phyloP scores from a whole-genome alignment of 1,139 yeast genomes.

The Geotrichum candidum region DNA sequence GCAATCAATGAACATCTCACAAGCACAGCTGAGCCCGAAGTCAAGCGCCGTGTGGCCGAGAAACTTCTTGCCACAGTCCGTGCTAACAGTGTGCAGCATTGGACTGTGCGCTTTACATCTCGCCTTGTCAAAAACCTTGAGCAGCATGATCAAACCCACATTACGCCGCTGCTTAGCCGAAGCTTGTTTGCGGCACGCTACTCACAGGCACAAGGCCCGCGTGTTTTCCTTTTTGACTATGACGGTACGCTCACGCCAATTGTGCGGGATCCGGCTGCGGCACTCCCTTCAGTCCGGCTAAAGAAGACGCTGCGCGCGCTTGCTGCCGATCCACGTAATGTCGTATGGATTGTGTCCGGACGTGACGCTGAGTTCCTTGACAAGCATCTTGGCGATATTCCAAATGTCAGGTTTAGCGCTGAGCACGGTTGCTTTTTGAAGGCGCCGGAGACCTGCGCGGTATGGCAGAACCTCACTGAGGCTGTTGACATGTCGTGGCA shows the following conservation, averaged over 20 bases:
- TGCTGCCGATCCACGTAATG: conserved; percentile 70
- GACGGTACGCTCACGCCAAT: conserved; percentile 97
- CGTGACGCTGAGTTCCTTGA: conserved; percentile 86
- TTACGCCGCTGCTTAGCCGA: conserved; percentile 80
- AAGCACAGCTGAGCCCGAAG: conserved; percentile 31
- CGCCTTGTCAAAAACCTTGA: conserved; percentile 48
- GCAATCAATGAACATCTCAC: conserved; percentile 64
- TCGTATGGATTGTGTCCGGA: conserved; percentile 92
- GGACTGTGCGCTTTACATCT: conserved; percentile 63
- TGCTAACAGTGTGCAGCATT: conserved; percentile 66
- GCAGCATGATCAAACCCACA: conserved; percentile 41
- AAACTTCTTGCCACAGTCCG: conserved; percentile 57
- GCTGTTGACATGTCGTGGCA: conserved; percentile 93
- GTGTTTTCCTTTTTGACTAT: conserved; percentile 85
- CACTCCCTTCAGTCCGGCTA: conserved; percentile 78
- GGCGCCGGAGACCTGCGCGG: conserved; percentile 45
- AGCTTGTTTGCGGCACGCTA: conserved; percentile 51
- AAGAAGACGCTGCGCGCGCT: conserved; percentile 53
- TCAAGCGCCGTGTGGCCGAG: conserved; percentile 22
- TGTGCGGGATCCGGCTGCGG: conserved; percentile 93
- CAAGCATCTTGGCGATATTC: conserved; percentile 70
- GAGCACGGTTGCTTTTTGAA: conserved; percentile 96
- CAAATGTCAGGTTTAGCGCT: conserved; percentile 73
- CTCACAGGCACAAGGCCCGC: conserved; percentile 47
- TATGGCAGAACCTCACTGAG: conserved; percentile 81